phyloP scores from a whole-genome alignment of 768 basidiomycete genomes.

The Russula lepida region DNA sequence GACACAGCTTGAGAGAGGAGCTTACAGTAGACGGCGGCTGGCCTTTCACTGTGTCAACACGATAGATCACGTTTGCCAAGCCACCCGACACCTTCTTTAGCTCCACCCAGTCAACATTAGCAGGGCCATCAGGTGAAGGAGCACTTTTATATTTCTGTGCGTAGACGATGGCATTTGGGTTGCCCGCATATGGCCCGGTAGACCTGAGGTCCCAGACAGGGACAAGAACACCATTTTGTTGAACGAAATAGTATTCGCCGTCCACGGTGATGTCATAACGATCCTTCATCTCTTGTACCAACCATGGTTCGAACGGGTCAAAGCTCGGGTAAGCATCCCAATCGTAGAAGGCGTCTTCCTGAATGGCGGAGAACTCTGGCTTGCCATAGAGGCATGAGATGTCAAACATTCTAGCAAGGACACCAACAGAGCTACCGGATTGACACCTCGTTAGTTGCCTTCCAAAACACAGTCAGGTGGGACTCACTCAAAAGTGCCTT shows the following conservation, averaged over 20 bases:
- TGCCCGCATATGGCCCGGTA: not conserved
- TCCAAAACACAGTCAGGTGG: not conserved
- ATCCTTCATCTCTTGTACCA: not conserved
- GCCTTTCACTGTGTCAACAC: slow-evolving; percentile 12
- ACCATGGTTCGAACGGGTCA: not conserved
- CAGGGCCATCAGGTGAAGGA: not conserved
- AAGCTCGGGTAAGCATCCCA: not conserved
- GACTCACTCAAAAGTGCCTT: slow-evolving; percentile 5
- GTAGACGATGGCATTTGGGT: slow-evolving; percentile 7
- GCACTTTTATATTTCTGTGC: slow-evolving; percentile 3
- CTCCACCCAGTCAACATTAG: slow-evolving; percentile 16
- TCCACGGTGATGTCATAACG: not conserved
- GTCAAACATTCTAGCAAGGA: slow-evolving; percentile 11
- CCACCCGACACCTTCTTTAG: not conserved
- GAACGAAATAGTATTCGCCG: slow-evolving; percentile 17
- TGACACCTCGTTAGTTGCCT: not conserved
- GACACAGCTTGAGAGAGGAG: not conserved
- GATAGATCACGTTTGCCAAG: slow-evolving; percentile 6
- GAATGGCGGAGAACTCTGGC: not conserved
- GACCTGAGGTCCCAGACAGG: slow-evolving; percentile 17
- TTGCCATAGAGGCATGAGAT: slow-evolving; percentile 3
- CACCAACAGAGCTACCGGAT: slow-evolving; percentile 11
- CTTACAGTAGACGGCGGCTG: slow-evolving; percentile 13
- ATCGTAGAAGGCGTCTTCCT: not conserved
- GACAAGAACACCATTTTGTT: not conserved